A percentile compares a stretch with the other conserved stretches of the same genome.
phyloP scores from a whole-genome alignment of 192 early-diverging fungal genomes.

The Lobosporangium transversale region DNA sequence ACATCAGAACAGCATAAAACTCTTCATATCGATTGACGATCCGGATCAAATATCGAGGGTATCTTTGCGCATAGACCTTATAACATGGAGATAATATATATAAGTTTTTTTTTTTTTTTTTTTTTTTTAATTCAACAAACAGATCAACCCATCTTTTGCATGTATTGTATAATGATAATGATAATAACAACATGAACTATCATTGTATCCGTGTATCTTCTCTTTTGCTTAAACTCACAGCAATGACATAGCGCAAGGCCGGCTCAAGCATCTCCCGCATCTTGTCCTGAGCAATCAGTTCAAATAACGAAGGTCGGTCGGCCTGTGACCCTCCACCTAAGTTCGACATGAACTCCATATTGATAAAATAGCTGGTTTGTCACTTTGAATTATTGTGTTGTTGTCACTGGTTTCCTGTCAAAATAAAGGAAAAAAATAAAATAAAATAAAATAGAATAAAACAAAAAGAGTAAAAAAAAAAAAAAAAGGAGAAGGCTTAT shows the following conservation, averaged over 20 bases:
- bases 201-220: too few species aligned
- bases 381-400: not conserved
- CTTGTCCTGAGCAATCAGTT: constrained; percentile 87
- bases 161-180: not conserved
- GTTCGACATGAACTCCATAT: constrained; percentile 93
- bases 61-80: constrained; percentile 86
- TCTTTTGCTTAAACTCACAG: too few species aligned
- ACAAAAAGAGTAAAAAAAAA: too few species aligned
- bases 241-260: constrained; percentile 82
- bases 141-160: too few species aligned
- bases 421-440: too few species aligned
- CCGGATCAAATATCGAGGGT: constrained; percentile 83
- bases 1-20: constrained; percentile 80
- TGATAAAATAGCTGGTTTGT: constrained; percentile 15
- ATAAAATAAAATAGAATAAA: too few species aligned
- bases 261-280: constrained; percentile 86
- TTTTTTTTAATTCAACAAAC: too few species aligned
- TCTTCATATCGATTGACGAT: constrained; percentile 87
- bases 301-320: constrained; percentile 91
- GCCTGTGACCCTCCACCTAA: constrained; percentile 67
- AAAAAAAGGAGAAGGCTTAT: too few species aligned
- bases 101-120: too few species aligned
- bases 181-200: not conserved
- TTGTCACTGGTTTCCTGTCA: too few species aligned
- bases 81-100: too few species aligned